These are phyloP conservation scores for Triangularia setosa DNA, from an alignment of 2,329 filamentous ascomycete genomes.

Conservation along the genomic window DNA sequence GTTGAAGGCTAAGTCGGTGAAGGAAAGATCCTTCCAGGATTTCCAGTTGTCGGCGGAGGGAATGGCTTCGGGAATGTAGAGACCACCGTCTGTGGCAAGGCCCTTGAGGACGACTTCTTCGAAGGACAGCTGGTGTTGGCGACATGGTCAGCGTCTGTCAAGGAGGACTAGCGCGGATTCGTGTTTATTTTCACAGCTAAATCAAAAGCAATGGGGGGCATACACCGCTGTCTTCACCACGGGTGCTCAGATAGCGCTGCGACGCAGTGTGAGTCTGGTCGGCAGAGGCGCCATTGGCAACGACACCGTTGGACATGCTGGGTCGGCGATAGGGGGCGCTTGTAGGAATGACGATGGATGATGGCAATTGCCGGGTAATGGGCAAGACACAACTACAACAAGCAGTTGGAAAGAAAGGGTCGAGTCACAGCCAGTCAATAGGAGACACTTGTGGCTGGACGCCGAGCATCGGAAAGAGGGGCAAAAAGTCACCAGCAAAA, in stretches of 20 bases:
- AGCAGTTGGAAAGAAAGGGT: not conserved
- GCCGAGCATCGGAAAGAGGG: slow-evolving; percentile 22
- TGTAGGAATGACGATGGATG: not conserved
- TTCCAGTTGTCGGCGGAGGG: slow-evolving; percentile 49
- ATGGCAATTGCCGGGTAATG: not conserved
- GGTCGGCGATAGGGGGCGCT: not conserved
- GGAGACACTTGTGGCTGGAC: slow-evolving; percentile 5
- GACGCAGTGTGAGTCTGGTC: slow-evolving; percentile 39
- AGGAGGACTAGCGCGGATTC: not conserved
- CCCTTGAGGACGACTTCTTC: slow-evolving; percentile 89
- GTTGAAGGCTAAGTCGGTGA: slow-evolving; percentile 76
- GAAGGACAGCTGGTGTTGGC: slow-evolving; percentile 65
- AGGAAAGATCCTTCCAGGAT: slow-evolving; percentile 74
- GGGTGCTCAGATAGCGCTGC: slow-evolving; percentile 49
- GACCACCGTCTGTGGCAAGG: slow-evolving; percentile 78
- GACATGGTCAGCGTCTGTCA: slow-evolving; percentile 10
- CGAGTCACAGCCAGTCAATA: slow-evolving; percentile 2
- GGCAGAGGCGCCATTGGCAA: slow-evolving; percentile 32
- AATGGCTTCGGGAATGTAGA: slow-evolving; percentile 84
- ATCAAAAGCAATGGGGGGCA: slow-evolving; percentile 16
- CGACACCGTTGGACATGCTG: slow-evolving; percentile 42
- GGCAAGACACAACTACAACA: not conserved
- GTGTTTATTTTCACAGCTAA: not conserved
- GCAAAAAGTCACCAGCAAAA: slow-evolving; percentile 14
- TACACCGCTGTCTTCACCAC: slow-evolving; percentile 49